These are phyloP conservation scores for Euphorbia pulcherrima DNA, from an alignment of 345 rosid species.

Conservation along the genomic window DNA sequence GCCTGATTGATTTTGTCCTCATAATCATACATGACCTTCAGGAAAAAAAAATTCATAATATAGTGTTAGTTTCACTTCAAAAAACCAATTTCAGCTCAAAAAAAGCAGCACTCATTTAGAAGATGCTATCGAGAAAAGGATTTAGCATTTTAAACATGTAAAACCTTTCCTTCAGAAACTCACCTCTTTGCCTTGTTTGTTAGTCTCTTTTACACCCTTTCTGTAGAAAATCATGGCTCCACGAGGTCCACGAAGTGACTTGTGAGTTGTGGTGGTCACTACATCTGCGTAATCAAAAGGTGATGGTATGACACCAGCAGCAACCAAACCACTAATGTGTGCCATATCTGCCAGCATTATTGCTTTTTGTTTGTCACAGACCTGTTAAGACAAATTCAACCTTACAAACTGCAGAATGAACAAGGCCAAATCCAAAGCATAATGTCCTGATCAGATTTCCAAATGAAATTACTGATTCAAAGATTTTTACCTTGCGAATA, in stretches of 20 bases:
- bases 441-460: not conserved
- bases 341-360: conserved; percentile 96
- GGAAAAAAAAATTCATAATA: conserved; percentile 17
- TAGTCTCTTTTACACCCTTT: conserved; percentile 83
- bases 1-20: conserved; percentile 98
- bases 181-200: conserved; percentile 96
- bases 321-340: conserved; percentile 95
- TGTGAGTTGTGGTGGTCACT: conserved; percentile 97
- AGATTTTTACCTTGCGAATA: conserved; percentile 66
- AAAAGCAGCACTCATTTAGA: conserved; percentile 3
- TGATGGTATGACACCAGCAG: conserved; percentile 92
- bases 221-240: conserved; percentile 99
- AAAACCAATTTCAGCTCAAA: not conserved
- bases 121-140: not conserved
- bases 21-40: conserved; percentile 78
- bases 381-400: conserved; percentile 42
- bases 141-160: not conserved
- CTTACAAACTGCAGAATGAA: conserved; percentile 6
- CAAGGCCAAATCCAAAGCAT: conserved; percentile 3
- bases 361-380: conserved; percentile 96
- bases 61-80: conserved; percentile 13
- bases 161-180: conserved; percentile 13
- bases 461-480: not conserved
- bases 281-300: conserved; percentile 98
- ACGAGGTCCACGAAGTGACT: conserved; percentile 98